Evolutionary conservation across 2,329 filamentous ascomycete genomes (phyloP), one percentile per base, ranked within the genome.

Genomic region (Trichoderma sp.): DNA sequence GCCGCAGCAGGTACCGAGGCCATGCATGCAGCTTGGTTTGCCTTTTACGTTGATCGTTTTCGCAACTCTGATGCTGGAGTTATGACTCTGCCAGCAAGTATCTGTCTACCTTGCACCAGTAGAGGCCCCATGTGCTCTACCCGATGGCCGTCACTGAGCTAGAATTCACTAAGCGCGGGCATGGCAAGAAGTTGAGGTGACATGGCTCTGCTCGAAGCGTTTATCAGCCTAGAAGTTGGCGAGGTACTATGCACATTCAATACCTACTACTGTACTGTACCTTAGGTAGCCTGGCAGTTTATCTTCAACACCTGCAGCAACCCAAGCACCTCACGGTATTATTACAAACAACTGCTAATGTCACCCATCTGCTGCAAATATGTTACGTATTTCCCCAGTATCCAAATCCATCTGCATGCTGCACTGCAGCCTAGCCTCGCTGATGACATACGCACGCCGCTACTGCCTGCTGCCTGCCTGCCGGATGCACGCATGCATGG

Each of bases 361-460:
- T 43, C 4, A 9, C 15, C 17, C 17, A 43, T 43, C 4, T 43
- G 39, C 39, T 43, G 39, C 17, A 43, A 43, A n/a, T 43, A 8
- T n/a, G 39, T 4, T 39, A 39, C 28, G 57, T 23, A 59, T 20
- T 59, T 34, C 9, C 57, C 57, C 57, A 59, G 57, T 4, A 6
- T 39, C n/a, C 28, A 59, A 32, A 59, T 34, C 28, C 57, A 59
- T 34, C 15, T 59, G 57, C 57, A 12, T 59, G 57, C 57, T 34
- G 57, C 57, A 20, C 43, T 50, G 61, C 63, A 66, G 63, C 50
- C 47, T 30, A 55, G 30, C 50, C 53, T 58, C 50, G 50, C 28
- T 50, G 64, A 67, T 67, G 64, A 58, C 64, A 67, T 58, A 58
- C 50, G 64, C 47, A 53, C 47, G 63, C 64, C 32, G 50, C 63